phyloP scores from a whole-genome alignment of 352 stramenopile genomes.

The Phytophthora pini region DNA sequence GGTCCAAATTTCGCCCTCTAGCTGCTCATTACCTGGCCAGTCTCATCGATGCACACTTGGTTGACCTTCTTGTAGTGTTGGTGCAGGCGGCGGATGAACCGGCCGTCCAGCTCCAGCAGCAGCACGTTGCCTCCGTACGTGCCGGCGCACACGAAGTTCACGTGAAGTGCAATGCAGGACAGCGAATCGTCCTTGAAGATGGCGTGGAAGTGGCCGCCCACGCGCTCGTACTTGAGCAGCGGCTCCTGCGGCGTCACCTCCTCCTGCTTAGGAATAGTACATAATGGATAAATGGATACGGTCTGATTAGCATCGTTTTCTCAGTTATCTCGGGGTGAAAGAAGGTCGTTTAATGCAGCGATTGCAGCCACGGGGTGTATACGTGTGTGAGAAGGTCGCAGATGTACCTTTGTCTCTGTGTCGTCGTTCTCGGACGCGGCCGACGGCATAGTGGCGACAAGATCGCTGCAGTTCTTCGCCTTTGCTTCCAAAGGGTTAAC shows the following conservation, averaged over 20 bases:
- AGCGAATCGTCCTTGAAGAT: slow-evolving; percentile 90
- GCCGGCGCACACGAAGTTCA: slow-evolving; percentile 79
- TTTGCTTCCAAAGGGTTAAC: too few relatives aligned
- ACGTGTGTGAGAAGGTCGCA: not conserved
- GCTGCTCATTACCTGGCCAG: slow-evolving; percentile 49
- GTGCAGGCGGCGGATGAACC: slow-evolving; percentile 81
- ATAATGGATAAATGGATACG: not conserved
- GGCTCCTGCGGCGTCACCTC: slow-evolving; percentile 48
- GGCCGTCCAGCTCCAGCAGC: slow-evolving; percentile 77
- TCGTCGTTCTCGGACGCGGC: slow-evolving; percentile 20
- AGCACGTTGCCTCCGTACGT: slow-evolving; percentile 86
- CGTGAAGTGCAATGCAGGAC: slow-evolving; percentile 80
- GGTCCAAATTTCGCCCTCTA: not conserved
- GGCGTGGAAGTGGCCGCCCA: slow-evolving; percentile 85
- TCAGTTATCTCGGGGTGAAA: slow-evolving; percentile 10
- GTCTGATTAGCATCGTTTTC: slow-evolving; percentile 21
- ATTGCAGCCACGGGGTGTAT: not conserved
- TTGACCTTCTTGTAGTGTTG: slow-evolving; percentile 92
- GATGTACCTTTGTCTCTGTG: slow-evolving; percentile 23
- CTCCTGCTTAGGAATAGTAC: slow-evolving; percentile 8
- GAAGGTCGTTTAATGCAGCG: not conserved
- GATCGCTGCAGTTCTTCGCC: too few relatives aligned
- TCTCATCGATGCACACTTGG: slow-evolving; percentile 86
- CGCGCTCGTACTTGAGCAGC: slow-evolving; percentile 88
- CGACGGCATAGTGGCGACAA: slow-evolving; percentile 6